Evolutionary conservation across 257 asterid genomes (phyloP).

Genomic region (Henckelia pumila): DNA sequence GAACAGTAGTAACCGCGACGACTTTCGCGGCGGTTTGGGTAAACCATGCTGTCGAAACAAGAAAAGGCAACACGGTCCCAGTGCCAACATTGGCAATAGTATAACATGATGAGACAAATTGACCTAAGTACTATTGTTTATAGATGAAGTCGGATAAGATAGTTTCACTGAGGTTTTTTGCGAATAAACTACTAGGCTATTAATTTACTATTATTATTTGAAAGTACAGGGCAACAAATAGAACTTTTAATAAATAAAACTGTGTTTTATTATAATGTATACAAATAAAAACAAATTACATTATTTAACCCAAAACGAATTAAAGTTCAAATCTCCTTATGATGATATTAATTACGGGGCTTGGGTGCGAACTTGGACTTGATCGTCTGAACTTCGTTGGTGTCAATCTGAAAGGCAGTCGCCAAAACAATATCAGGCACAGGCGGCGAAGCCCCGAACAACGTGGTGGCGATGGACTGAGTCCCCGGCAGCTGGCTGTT

Average conservation of each 20-base stretch:
- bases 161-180: no score
- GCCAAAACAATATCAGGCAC: slow-evolving; percentile 66
- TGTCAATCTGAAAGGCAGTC: slow-evolving; percentile 48
- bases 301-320: no score
- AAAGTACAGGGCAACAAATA: no score
- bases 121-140: no score
- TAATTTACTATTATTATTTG: no score
- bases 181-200: no score
- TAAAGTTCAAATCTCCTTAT: not conserved
- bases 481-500: slow-evolving; percentile 80
- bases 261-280: no score
- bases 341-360: not conserved
- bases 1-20: no score
- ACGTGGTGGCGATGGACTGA: slow-evolving; percentile 49
- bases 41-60: not conserved
- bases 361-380: slow-evolving; percentile 54
- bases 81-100: no score
- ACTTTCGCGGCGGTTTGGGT: not conserved
- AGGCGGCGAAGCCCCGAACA: slow-evolving; percentile 52
- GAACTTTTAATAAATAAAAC: no score
- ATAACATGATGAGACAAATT: no score
- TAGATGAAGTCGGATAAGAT: no score
- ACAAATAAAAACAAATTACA: not conserved
- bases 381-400: slow-evolving; percentile 39
- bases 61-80: not conserved